Percentiles rank a stretch among this genome's conserved stretches.
phyloP scores from a whole-genome alignment of 371 early-diverging fungal species.

The Phascolomyces articulosus region DNA sequence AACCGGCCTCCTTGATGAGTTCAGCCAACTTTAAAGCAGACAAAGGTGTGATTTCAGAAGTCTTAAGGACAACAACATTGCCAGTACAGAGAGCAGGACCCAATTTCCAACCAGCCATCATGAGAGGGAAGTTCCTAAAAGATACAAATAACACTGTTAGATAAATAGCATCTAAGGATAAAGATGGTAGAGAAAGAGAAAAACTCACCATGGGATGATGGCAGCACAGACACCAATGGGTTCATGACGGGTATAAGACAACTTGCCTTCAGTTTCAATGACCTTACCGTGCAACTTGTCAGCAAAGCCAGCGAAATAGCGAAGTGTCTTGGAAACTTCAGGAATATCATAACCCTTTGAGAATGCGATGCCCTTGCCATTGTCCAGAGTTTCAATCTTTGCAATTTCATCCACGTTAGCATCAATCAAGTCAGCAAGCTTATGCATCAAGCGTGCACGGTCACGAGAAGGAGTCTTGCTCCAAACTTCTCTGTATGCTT shows the following conservation, averaged over 20 bases:
- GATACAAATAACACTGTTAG: too few relatives aligned
- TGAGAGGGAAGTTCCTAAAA: conserved; percentile 74
- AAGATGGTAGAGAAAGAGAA: too few relatives aligned
- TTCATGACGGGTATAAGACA: conserved; percentile 74
- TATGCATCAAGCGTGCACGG: conserved; percentile 48
- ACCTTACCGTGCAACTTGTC: conserved; percentile 74
- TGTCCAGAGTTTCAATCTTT: conserved; percentile 49
- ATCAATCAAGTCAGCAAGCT: conserved; percentile 50
- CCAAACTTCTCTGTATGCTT: conserved; percentile 53
- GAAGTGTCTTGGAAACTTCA: conserved; percentile 51
- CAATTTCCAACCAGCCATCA: conserved; percentile 82
- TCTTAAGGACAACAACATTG: conserved; percentile 82
- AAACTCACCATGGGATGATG: conserved; percentile 73
- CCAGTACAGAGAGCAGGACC: conserved; percentile 92
- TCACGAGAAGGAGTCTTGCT: conserved; percentile 25
- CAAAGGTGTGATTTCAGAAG: conserved; percentile 74
- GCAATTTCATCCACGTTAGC: conserved; percentile 45
- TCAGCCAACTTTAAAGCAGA: conserved; percentile 51
- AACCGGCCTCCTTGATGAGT: conserved; percentile 52
- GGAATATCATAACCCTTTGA: conserved; percentile 59
- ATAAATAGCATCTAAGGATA: too few relatives aligned
- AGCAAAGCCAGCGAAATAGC: conserved; percentile 84
- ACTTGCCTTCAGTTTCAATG: conserved; percentile 44
- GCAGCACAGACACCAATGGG: conserved; percentile 83
- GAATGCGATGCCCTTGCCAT: conserved; percentile 51